phyloP scores from a whole-genome alignment of 164 flowering plant species.

The Hamamelis virginiana region DNA sequence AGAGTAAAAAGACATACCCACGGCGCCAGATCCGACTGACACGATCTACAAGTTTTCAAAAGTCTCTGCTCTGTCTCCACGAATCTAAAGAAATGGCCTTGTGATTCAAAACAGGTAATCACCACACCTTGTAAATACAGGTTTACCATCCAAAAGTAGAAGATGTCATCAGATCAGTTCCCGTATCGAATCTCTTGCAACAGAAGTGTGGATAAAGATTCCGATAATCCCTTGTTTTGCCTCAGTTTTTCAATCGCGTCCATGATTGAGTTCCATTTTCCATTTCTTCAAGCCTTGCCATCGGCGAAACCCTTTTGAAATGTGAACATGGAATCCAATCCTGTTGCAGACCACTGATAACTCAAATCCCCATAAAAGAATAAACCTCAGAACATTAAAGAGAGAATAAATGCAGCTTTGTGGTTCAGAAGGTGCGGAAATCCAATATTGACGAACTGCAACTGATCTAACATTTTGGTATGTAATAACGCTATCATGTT shows the following conservation, averaged over 20 bases:
- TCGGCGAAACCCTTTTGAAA: too few relatives aligned
- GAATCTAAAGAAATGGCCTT: conserved; percentile 11
- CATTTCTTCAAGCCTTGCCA: too few relatives aligned
- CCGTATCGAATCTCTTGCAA: background rate
- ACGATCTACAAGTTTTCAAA: conserved; percentile 24
- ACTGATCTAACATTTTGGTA: background rate
- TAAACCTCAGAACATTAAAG: conserved; percentile 5
- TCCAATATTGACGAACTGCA: conserved; percentile 14
- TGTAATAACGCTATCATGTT: conserved; percentile 3
- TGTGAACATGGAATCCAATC: too few relatives aligned
- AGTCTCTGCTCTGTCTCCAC: conserved; percentile 7
- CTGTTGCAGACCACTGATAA: too few relatives aligned
- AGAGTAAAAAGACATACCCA: conserved; percentile 1
- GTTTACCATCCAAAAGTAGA: background rate
- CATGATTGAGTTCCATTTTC: too few relatives aligned
- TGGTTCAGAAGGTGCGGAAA: conserved; percentile 2
- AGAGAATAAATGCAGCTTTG: conserved; percentile 7
- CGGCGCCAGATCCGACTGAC: conserved; percentile 11
- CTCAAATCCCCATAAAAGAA: too few relatives aligned
- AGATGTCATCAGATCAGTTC: background rate
- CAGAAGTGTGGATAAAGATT: background rate
- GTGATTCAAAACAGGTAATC: too few relatives aligned
- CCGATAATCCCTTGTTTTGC: too few relatives aligned
- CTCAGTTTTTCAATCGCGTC: too few relatives aligned
- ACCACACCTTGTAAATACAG: too few relatives aligned